A percentile compares a stretch with the other conserved stretches of the same genome.
Evolutionary conservation across 495 filamentous ascomycete species (phyloP).

Genomic region (Penicillium malachiteum): DNA sequence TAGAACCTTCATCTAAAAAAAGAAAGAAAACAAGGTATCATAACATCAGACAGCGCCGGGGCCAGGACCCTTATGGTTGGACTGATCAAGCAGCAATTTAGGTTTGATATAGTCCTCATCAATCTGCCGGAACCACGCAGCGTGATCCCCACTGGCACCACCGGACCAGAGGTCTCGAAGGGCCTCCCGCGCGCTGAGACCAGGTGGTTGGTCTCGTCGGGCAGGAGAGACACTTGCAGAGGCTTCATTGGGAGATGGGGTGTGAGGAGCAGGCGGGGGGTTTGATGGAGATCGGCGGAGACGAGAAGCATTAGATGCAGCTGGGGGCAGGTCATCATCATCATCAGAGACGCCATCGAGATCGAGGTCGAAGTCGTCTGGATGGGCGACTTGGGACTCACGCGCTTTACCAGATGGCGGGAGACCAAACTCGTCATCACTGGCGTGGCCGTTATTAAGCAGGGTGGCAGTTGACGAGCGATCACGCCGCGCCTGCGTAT

Average conservation of each 20-base stretch:
- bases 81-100: conserved; percentile 78
- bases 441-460: conserved; percentile 30
- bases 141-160: conserved; percentile 79
- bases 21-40: conserved; percentile 19
- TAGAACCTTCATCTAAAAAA: conserved; percentile 3
- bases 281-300: conserved; percentile 58
- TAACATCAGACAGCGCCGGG: conserved; percentile 41
- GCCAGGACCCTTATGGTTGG: conserved; percentile 46
- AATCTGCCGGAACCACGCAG: conserved; percentile 85
- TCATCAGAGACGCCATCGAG: conserved; percentile 33
- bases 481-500: conserved; percentile 39
- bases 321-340: conserved; percentile 53
- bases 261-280: conserved; percentile 24
- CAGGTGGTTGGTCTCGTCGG: conserved; percentile 22
- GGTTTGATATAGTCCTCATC: conserved; percentile 98
- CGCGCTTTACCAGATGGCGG: conserved; percentile 53
- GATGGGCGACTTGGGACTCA: conserved; percentile 60
- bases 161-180: conserved; percentile 70
- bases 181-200: conserved; percentile 58
- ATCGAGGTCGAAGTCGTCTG: conserved; percentile 47
- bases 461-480: conserved; percentile 42
- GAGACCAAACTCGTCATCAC: conserved; percentile 54
- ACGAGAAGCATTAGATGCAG: conserved; percentile 39
- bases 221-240: conserved; percentile 33
- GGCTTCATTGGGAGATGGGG: conserved; percentile 14